phyloP scores from a whole-genome alignment of 2,329 filamentous ascomycete genomes.

The Epichloe sylvatica region DNA sequence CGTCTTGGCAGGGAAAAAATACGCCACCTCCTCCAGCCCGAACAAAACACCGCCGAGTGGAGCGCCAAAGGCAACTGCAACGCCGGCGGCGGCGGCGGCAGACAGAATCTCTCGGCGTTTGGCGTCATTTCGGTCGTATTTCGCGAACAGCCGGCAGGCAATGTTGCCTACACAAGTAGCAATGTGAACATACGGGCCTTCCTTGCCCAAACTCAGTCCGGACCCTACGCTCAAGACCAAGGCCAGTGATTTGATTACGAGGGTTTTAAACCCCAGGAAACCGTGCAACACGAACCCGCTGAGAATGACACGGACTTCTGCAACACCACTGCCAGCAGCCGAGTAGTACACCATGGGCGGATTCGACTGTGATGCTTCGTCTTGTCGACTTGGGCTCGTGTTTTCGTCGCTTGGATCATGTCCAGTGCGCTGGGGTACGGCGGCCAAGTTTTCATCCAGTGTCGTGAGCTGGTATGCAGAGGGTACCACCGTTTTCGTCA shows the following conservation, averaged over 20 bases:
- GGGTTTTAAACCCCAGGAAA: conserved; percentile 77
- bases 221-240: conserved; percentile 83
- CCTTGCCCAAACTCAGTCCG: conserved; percentile 85
- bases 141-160: conserved; percentile 79
- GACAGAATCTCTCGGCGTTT: conserved; percentile 91
- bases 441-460: conserved; percentile 82
- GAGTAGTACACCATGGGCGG: conserved; percentile 89
- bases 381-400: conserved; percentile 27
- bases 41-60: conserved; percentile 81
- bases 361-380: conserved; percentile 21
- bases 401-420: conserved; percentile 31
- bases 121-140: conserved; percentile 87
- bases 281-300: conserved; percentile 95
- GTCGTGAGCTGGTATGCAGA: conserved; percentile 78
- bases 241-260: conserved; percentile 71
- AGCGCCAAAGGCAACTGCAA: conserved; percentile 87
- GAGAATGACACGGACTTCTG: conserved; percentile 94
- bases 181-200: conserved; percentile 94
- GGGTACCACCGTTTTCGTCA: conserved; percentile 87
- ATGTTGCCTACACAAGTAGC: conserved; percentile 93
- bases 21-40: conserved; percentile 85
- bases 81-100: conserved; percentile 78
- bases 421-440: conserved; percentile 28
- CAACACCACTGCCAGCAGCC: conserved; percentile 88
- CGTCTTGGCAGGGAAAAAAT: conserved; percentile 96